A percentile compares a stretch with the other conserved stretches of the same genome.
These are phyloP conservation scores for Neoconidiobolus thromboides DNA, from an alignment of 371 early-diverging fungal genomes.

Conservation along the genomic window DNA sequence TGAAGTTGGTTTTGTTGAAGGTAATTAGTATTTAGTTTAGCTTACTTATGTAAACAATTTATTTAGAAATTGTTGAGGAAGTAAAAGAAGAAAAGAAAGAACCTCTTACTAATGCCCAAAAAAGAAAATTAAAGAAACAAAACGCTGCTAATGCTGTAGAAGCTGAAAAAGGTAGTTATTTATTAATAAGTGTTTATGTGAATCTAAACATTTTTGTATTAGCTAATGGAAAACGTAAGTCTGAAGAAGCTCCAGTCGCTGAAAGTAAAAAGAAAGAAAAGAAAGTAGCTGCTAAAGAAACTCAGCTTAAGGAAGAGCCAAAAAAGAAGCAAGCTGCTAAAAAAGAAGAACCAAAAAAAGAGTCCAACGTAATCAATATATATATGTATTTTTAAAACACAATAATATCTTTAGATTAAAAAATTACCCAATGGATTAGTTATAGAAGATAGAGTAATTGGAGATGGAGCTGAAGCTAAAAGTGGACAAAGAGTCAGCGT, in stretches of 20 bases:
- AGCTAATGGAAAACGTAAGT: background rate
- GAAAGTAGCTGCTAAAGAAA: too few relatives aligned
- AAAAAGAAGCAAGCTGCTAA: background rate
- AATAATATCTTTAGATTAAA: background rate
- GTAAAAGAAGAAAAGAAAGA: background rate
- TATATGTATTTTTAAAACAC: background rate
- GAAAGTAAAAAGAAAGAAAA: too few relatives aligned
- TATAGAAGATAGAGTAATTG: background rate
- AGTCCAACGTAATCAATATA: background rate
- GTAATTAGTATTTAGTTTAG: too few relatives aligned
- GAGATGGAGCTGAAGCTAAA: background rate
- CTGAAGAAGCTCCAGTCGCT: background rate
- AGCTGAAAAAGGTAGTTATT: background rate
- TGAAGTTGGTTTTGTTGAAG: background rate
- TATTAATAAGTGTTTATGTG: background rate
- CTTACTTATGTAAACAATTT: too few relatives aligned
- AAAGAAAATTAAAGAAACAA: background rate
- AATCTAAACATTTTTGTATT: background rate
- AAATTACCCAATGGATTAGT: slow-evolving; percentile 2
- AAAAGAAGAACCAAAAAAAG: background rate
- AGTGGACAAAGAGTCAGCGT: background rate
- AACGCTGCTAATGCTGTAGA: background rate
- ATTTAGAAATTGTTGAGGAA: too few relatives aligned
- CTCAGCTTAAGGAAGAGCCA: background rate
- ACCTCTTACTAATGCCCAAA: background rate